Evolutionary conservation across 2,329 filamentous ascomycete species (phyloP).

Genomic region (Teratosphaeriaceae sp.): DNA sequence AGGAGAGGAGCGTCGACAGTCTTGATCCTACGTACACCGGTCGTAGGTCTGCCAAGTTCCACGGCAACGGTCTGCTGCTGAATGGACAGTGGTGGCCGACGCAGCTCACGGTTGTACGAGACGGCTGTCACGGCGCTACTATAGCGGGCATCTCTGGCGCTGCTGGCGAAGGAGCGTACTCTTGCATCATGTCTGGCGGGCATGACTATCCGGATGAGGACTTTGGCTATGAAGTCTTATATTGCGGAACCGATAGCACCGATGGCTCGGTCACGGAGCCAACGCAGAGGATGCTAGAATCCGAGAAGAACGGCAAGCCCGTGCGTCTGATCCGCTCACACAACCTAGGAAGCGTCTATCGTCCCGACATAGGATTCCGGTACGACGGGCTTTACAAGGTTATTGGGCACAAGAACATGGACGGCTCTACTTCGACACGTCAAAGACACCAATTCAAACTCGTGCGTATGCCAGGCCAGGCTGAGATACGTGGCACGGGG

Average conservation of each 20-base stretch:
- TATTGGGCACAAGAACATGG: conserved; percentile 30
- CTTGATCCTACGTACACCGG: conserved; percentile 19
- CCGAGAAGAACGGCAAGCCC: conserved; percentile 29
- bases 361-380: conserved; percentile 44
- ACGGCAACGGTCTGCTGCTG: conserved; percentile 36
- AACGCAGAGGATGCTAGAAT: conserved; percentile 41
- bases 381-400: conserved; percentile 54
- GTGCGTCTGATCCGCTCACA: conserved; percentile 48
- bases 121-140: conserved; percentile 47
- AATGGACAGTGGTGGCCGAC: conserved; percentile 51
- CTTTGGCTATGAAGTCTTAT: conserved; percentile 43
- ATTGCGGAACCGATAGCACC: conserved; percentile 45
- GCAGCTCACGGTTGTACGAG: conserved; percentile 44
- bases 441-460: conserved; percentile 45
- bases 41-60: conserved; percentile 23
- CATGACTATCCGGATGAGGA: conserved; percentile 43
- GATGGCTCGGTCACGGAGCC: conserved; percentile 28
- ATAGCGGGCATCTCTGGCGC: conserved; percentile 49
- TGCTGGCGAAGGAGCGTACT: conserved; percentile 42
- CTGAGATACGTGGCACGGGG: conserved; percentile 39
- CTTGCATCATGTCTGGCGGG: conserved; percentile 47
- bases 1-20: conserved; percentile 11
- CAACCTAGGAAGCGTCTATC: conserved; percentile 36
- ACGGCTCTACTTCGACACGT: conserved; percentile 33
- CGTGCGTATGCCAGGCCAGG: conserved; percentile 36